Evolutionary conservation across 1,139 yeast species (phyloP).

Genomic region (Geotrichum australiense): DNA sequence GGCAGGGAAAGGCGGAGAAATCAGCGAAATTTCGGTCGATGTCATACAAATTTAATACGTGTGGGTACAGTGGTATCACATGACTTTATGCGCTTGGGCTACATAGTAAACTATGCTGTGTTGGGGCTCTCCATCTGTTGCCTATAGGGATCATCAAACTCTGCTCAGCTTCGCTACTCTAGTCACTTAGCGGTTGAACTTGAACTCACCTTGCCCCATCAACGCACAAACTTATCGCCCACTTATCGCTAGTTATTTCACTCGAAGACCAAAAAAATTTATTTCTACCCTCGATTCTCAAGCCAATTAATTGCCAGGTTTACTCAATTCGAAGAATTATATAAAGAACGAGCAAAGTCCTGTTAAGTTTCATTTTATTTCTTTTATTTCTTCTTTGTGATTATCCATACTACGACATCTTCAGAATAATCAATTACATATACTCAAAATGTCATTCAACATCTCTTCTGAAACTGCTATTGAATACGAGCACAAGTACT

Average conservation of each 20-base stretch:
- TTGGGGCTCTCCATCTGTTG: slow-evolving; percentile 22
- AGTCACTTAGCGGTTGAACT: slow-evolving; percentile 9
- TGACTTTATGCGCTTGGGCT: too few species aligned
- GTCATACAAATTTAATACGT: too few species aligned
- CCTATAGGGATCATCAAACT: slow-evolving; percentile 21
- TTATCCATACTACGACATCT: too few species aligned
- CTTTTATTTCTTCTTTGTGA: not conserved
- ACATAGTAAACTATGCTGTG: too few species aligned
- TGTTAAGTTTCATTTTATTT: not conserved
- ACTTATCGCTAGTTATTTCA: not conserved
- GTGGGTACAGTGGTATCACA: too few species aligned
- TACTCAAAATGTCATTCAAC: slow-evolving; percentile 23
- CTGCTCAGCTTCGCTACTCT: slow-evolving; percentile 2
- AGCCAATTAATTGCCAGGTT: too few species aligned
- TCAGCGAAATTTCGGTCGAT: slow-evolving; percentile 6
- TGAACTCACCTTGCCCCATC: not conserved
- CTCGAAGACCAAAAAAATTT: too few species aligned
- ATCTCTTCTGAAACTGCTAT: slow-evolving; percentile 61
- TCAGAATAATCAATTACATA: not conserved
- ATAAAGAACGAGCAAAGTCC: slow-evolving; percentile 4
- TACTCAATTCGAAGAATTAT: too few species aligned
- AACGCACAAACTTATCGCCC: not conserved
- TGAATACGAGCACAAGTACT: slow-evolving; percentile 67
- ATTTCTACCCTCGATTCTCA: too few species aligned
- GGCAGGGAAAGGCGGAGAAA: slow-evolving; percentile 21